A percentile compares a stretch with the other conserved stretches of the same genome.
Conservation (phyloP, 768 basidiomycete genomes). For the Podaxis sp. region DNA sequence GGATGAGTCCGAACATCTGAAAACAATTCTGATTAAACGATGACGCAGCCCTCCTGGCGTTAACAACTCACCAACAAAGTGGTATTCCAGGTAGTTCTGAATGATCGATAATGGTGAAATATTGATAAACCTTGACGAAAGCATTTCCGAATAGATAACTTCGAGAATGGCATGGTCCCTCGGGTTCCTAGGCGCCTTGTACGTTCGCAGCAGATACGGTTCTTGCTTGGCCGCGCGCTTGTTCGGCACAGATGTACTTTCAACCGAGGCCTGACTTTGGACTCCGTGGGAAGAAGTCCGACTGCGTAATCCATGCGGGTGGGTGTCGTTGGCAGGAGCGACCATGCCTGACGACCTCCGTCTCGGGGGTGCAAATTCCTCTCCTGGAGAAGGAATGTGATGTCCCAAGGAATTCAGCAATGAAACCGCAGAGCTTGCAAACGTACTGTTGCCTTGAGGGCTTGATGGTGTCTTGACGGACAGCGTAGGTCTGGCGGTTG, state of each 20-base stretch:
- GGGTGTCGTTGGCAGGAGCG: not conserved
- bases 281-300: not conserved
- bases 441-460: constrained; percentile 12
- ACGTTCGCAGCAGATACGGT: constrained; percentile 35
- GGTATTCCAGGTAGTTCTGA: constrained; percentile 51
- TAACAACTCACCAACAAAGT: constrained; percentile 55
- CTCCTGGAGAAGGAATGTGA: constrained; percentile 7
- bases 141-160: constrained; percentile 66
- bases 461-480: constrained; percentile 21
- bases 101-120: constrained; percentile 61
- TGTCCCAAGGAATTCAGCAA: constrained; percentile 24
- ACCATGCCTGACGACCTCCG: constrained; percentile 17
- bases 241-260: not conserved
- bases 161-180: constrained; percentile 67
- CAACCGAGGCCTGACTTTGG: not conserved
- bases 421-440: constrained; percentile 26
- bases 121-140: constrained; percentile 69
- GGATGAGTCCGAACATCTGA: constrained; percentile 68
- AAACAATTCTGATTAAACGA: not conserved
- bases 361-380: constrained; percentile 7
- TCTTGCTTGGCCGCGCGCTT: constrained; percentile 17
- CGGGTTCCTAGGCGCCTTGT: constrained; percentile 52
- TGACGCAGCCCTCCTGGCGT: not conserved
- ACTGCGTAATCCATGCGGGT: not conserved
- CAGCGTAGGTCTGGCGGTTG: constrained; percentile 20